Conservation (phyloP, 2,329 filamentous ascomycete genomes). For the Talaromyces marneffei region DNA sequence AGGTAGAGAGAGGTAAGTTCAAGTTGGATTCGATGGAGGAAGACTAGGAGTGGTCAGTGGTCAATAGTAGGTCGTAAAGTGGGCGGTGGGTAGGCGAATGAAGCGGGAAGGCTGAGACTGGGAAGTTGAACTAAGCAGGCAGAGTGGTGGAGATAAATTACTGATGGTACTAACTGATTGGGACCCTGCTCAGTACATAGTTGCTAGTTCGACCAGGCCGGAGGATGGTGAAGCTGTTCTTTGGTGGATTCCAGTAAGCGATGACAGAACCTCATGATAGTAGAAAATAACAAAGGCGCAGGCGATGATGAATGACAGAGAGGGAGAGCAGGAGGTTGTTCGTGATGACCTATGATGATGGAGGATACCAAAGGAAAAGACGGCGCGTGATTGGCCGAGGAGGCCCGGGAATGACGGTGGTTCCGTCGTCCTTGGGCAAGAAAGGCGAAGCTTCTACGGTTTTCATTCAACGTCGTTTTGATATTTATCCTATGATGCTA, state of each 20-base stretch:
- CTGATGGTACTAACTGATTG: neutral
- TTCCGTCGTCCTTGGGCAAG: neutral
- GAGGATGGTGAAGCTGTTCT: too few relatives aligned
- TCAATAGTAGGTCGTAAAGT: constrained; percentile 11
- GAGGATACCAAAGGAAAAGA: neutral
- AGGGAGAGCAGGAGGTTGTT: neutral
- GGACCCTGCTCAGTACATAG: neutral
- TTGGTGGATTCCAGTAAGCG: neutral
- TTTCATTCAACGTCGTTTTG: neutral
- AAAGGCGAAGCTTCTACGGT: neutral
- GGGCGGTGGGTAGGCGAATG: constrained; percentile 21
- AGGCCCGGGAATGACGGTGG: neutral
- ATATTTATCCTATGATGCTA: neutral
- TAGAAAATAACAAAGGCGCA: neutral
- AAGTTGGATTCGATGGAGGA: neutral
- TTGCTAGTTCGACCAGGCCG: neutral
- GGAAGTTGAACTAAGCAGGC: constrained; percentile 4
- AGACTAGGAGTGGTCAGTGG: neutral
- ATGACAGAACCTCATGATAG: neutral
- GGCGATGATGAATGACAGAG: neutral
- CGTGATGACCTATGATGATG: neutral
- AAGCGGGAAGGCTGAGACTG: constrained; percentile 14
- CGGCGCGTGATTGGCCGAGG: neutral
- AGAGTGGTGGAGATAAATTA: constrained; percentile 11
- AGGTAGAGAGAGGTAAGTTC: neutral